These are phyloP conservation scores for Scedosporium apiospermum DNA, from an alignment of 2,329 filamentous ascomycete species.

Conservation along the genomic window DNA sequence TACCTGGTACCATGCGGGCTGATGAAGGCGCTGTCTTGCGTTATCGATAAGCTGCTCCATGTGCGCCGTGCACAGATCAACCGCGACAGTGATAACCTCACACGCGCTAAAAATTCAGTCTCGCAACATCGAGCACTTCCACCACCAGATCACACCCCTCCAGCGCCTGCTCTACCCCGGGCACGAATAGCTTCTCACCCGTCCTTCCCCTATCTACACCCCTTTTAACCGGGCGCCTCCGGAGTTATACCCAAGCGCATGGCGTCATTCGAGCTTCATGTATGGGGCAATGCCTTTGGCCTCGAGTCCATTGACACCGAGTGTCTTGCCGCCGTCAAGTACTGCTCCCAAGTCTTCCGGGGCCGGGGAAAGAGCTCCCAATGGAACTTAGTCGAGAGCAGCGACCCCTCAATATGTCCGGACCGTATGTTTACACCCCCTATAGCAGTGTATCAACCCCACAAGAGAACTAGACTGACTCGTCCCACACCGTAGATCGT, in stretches of 20 bases:
- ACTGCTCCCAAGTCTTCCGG: constrained; percentile 42
- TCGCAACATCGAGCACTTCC: neutral
- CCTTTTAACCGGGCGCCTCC: neutral
- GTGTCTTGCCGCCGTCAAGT: constrained; percentile 75
- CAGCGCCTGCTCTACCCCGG: neutral
- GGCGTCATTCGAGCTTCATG: constrained; percentile 53
- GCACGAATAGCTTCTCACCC: neutral
- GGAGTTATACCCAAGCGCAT: neutral
- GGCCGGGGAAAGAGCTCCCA: constrained; percentile 3
- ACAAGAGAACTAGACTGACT: neutral
- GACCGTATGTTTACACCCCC: constrained; percentile 46
- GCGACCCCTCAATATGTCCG: constrained; percentile 61
- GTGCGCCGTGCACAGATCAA: neutral
- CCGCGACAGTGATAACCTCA: neutral
- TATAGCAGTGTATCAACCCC: constrained; percentile 6
- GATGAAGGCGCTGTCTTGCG: no score
- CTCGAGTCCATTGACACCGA: constrained; percentile 86
- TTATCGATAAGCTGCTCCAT: neutral
- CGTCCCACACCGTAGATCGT: constrained; percentile 29
- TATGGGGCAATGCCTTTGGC: constrained; percentile 84
- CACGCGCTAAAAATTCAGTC: neutral
- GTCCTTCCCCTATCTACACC: neutral
- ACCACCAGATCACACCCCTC: neutral
- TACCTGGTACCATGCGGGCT: no score
- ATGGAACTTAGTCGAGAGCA: constrained; percentile 66